These are phyloP conservation scores for Astragalus membranaceus DNA, from an alignment of 306 rosid species.

Conservation along the genomic window DNA sequence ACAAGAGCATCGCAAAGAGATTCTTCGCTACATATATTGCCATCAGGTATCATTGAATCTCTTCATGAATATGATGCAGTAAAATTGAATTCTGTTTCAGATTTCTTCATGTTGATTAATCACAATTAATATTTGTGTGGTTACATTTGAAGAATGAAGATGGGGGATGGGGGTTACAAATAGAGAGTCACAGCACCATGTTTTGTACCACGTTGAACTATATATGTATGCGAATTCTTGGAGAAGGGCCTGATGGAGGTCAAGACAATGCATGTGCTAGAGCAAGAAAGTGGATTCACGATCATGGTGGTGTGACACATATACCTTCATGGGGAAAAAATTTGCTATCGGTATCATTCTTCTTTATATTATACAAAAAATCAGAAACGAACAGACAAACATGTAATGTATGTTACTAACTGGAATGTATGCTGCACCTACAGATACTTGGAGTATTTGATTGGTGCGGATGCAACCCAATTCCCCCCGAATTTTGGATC, in stretches of 20 bases:
- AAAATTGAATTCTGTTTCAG: neutral
- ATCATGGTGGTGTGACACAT: constrained; percentile 55
- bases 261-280: constrained; percentile 47
- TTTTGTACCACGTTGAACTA: constrained; percentile 56
- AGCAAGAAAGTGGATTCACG: constrained; percentile 65
- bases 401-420: neutral
- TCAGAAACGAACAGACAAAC: neutral
- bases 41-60: constrained; percentile 39
- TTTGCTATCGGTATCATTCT: constrained; percentile 57
- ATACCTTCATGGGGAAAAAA: constrained; percentile 80
- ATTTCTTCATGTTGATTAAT: neutral
- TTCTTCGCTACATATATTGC: constrained; percentile 51
- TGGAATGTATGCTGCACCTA: neutral
- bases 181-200: constrained; percentile 71
- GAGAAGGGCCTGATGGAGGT: constrained; percentile 60
- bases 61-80: neutral
- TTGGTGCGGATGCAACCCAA: constrained; percentile 65
- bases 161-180: constrained; percentile 81
- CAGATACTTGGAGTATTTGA: constrained; percentile 62
- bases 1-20: constrained; percentile 45
- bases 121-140: neutral
- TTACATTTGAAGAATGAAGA: constrained; percentile 49
- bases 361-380: neutral
- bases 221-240: constrained; percentile 57
- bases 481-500: constrained; percentile 83